Percentiles rank a stretch among this genome's conserved stretches.
phyloP scores from a whole-genome alignment of 176 grass and related monocot genomes.

The Oryza officinalis region DNA sequence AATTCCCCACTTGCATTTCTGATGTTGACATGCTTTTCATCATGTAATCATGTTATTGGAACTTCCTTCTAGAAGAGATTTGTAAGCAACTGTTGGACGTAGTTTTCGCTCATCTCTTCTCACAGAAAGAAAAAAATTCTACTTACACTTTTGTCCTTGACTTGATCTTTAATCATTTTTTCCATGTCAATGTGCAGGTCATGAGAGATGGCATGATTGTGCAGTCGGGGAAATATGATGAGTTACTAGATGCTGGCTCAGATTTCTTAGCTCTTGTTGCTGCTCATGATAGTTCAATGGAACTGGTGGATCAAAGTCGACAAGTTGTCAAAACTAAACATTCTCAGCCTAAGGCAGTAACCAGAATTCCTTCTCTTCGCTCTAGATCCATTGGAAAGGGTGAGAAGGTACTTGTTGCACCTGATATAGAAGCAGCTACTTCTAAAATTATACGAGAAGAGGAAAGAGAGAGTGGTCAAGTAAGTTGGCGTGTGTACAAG shows the following conservation, averaged over 20 bases:
- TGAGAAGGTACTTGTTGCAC: slow-evolving; percentile 46
- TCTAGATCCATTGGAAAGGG: slow-evolving; percentile 63
- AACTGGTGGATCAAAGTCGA: slow-evolving; percentile 67
- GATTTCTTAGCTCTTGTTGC: slow-evolving; percentile 76
- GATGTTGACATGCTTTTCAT: not conserved
- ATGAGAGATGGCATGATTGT: slow-evolving; percentile 78
- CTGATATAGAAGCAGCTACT: slow-evolving; percentile 62
- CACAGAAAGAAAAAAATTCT: not conserved
- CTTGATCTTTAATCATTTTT: not conserved
- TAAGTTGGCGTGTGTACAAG: slow-evolving; percentile 77
- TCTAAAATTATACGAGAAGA: slow-evolving; percentile 92
- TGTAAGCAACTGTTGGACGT: not conserved
- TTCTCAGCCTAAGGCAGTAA: slow-evolving; percentile 30
- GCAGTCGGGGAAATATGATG: slow-evolving; percentile 77
- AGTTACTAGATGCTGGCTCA: slow-evolving; percentile 59
- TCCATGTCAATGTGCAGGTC: slow-evolving; percentile 49
- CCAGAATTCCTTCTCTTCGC: slow-evolving; percentile 40
- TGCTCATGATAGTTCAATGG: slow-evolving; percentile 98
- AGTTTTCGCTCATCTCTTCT: slow-evolving; percentile 9
- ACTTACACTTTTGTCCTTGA: not conserved
- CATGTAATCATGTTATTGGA: not conserved
- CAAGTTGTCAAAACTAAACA: slow-evolving; percentile 35
- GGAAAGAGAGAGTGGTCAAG: slow-evolving; percentile 83
- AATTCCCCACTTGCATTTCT: not conserved
- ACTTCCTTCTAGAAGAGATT: not conserved